Conservation (phyloP, 1,284 basidiomycete genomes). For the Phylloboletellus chloephorus region DNA sequence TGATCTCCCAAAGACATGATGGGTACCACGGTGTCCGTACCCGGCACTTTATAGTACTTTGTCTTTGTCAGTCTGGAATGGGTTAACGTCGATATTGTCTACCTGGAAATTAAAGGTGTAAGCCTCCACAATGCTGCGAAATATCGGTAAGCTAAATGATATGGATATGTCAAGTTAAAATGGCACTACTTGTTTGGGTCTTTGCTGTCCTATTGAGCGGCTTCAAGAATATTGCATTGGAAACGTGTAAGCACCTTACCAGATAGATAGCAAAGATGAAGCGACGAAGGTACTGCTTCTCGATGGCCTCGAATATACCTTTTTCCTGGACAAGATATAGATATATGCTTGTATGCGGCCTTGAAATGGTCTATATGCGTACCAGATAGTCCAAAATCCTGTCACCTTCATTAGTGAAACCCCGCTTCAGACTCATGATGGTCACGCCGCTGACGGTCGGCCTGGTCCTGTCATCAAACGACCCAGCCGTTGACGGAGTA, state of each 20-base stretch:
- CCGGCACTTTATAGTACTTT: conserved; percentile 59
- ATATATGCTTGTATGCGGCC: conserved; percentile 8
- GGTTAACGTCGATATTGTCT: conserved; percentile 8
- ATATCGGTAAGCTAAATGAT: conserved; percentile 15
- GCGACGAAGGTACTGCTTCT: conserved; percentile 69
- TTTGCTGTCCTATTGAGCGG: conserved; percentile 52
- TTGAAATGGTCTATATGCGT: conserved; percentile 24
- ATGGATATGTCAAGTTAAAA: conserved; percentile 18
- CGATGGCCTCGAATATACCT: conserved; percentile 74
- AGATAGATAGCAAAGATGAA: conserved; percentile 81
- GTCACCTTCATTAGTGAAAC: conserved; percentile 75
- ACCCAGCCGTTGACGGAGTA: conserved; percentile 17
- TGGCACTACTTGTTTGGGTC: conserved; percentile 68
- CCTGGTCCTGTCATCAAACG: conserved; percentile 20
- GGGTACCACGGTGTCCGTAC: conserved; percentile 50
- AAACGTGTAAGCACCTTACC: conserved; percentile 36
- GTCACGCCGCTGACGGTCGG: conserved; percentile 27
- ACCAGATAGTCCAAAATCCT: conserved; percentile 74
- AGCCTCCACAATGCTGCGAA: conserved; percentile 67
- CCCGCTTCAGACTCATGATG: conserved; percentile 63
- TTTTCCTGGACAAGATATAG: conserved; percentile 48
- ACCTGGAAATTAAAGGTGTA: conserved; percentile 80
- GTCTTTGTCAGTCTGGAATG: conserved; percentile 5
- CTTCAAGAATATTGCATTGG: conserved; percentile 3
- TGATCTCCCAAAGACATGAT: conserved; percentile 64